Evolutionary conservation across 495 filamentous ascomycete species (phyloP).

Genomic region (Penicillium arizonense): DNA sequence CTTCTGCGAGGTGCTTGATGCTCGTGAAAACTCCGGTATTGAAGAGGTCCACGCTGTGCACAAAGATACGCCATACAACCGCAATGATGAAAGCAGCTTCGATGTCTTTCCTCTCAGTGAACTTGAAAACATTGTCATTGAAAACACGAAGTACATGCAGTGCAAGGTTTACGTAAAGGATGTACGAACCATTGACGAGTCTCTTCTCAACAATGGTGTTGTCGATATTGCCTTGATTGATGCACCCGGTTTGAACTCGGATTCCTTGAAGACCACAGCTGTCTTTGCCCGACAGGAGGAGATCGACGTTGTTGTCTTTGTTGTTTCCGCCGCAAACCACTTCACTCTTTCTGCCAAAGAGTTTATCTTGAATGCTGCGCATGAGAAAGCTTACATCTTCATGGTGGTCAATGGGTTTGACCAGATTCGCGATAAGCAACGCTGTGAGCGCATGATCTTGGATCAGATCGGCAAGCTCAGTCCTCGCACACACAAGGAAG

Average conservation of each 20-base stretch:
- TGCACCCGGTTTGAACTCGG: slow-evolving; percentile 90
- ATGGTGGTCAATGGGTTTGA: slow-evolving; percentile 98
- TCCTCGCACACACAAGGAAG: slow-evolving; percentile 88
- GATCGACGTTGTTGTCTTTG: slow-evolving; percentile 98
- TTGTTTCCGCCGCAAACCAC: slow-evolving; percentile 95
- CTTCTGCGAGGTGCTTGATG: slow-evolving; percentile 95
- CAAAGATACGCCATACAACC: slow-evolving; percentile 73
- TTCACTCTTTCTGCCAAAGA: slow-evolving; percentile 96
- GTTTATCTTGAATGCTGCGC: slow-evolving; percentile 92
- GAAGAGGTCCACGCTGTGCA: slow-evolving; percentile 97
- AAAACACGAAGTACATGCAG: slow-evolving; percentile 83
- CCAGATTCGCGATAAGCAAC: slow-evolving; percentile 83
- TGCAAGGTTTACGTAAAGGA: slow-evolving; percentile 98
- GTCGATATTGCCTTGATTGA: slow-evolving; percentile 98
- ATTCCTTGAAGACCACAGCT: slow-evolving; percentile 94
- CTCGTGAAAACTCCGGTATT: slow-evolving; percentile 80
- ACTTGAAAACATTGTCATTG: slow-evolving; percentile 84
- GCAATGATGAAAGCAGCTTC: slow-evolving; percentile 91
- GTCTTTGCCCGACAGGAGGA: slow-evolving; percentile 97
- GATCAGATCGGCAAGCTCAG: slow-evolving; percentile 84
- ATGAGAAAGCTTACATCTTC: slow-evolving; percentile 98
- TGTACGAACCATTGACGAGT: slow-evolving; percentile 86
- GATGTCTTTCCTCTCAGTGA: slow-evolving; percentile 74
- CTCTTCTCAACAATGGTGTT: slow-evolving; percentile 92
- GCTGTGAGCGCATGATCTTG: slow-evolving; percentile 85